Percentiles rank a stretch among this genome's conserved stretches.
Evolutionary conservation across 441 rosid species (phyloP).

Genomic region (Omphalea diandra): DNA sequence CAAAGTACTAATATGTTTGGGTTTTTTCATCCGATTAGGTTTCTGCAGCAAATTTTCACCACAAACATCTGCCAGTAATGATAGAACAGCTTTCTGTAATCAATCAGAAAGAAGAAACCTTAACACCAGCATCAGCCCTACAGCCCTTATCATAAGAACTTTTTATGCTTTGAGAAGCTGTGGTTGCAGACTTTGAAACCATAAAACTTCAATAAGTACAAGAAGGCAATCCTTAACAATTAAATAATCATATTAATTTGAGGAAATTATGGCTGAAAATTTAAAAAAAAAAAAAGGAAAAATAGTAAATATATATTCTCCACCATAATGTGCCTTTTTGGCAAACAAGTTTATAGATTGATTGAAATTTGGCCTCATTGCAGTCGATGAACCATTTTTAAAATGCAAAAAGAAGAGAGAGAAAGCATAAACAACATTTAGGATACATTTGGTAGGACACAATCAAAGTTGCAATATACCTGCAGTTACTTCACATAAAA

Average conservation of each 20-base stretch:
- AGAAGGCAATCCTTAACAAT: constrained; percentile 1
- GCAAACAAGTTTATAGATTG: neutral
- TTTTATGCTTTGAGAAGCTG: neutral
- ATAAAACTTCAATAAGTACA: constrained; percentile 5
- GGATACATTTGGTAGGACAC: too few species aligned
- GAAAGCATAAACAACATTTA: neutral
- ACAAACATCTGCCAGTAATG: constrained; percentile 43
- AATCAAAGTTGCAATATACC: too few species aligned
- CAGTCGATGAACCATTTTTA: neutral
- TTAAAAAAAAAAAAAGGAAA: neutral
- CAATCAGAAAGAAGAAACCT: constrained; percentile 24
- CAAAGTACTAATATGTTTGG: constrained; percentile 27
- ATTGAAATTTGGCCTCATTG: neutral
- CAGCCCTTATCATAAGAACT: constrained; percentile 4
- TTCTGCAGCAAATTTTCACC: constrained; percentile 37
- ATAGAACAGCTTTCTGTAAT: constrained; percentile 56
- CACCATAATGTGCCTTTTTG: neutral
- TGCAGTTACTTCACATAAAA: too few species aligned
- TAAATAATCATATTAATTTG: constrained; percentile 3
- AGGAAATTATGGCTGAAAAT: neutral
- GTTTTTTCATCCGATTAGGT: constrained; percentile 35
- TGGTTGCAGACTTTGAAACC: neutral
- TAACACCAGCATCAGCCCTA: constrained; percentile 18
- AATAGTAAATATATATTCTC: neutral
- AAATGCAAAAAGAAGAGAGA: constrained; percentile 5